Base-by-base conservation (phyloP, 495 filamentous ascomycete species). In the Immersiella caudata region DNA sequence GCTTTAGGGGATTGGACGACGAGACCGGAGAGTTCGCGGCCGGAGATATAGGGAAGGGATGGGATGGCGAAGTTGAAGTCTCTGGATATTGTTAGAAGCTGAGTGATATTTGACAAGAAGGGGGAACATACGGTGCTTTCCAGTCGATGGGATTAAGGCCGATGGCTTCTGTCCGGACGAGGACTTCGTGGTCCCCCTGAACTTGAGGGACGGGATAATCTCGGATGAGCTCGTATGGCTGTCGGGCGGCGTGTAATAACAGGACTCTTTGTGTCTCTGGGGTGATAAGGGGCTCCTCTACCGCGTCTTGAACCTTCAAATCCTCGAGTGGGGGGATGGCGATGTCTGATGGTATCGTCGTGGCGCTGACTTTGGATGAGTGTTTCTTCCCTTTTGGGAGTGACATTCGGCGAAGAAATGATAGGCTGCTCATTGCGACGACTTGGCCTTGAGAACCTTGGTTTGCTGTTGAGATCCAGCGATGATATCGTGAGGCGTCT, bases 111-210 rank as follows among this genome's bases (percentile, higher is more conserved):
- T 27, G 14, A 14, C 26, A 25, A 11, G 29, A 27, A 29, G 14
- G 26, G 9, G 25, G 35, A 50, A 82, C 82, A 36, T 80, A 89
- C 87, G 87, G 87, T 70, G 82, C 85, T 78, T 91, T 91, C 89
- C 89, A 91, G 73, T 92, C 89, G 57, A 91, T 85, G 2, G 88
- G 89, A 74, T 91, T 91, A 60, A 92, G 75, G 2, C 89, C 89
- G 75, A 91, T 85, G 9, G 84, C 85, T 35, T 82, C 67, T 67
- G 85, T 79, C 72, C 83, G 81, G 60, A 89, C 80, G 5, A 90
- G 78, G 25, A 89, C 80, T 73, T 90, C 86, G n/a, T 64, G 36
- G 75, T 68, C 54, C 77, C 73, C 67, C 7, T 68, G 12, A 5
- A 74, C 40, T 0, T 74, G 71, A 18, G 87, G 86, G 36, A 89